phyloP scores from a whole-genome alignment of 345 rosid species.

The Eucalyptus grandis region DNA sequence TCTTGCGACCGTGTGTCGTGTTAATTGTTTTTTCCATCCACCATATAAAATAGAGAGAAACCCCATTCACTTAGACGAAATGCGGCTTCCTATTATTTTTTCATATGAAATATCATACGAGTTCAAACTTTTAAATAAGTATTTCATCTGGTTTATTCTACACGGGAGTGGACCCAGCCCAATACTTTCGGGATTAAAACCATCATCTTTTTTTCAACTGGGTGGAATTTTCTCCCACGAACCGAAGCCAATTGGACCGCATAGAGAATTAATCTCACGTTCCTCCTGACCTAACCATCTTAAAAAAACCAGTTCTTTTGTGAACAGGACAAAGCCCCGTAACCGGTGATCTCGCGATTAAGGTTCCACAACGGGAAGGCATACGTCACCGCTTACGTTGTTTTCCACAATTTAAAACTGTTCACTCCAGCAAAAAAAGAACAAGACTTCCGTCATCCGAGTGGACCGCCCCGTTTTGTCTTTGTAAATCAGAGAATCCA shows the following conservation, averaged over 20 bases:
- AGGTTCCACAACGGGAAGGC: background rate
- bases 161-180: background rate
- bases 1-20: background rate
- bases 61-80: background rate
- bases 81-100: too few species aligned
- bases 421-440: background rate
- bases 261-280: background rate
- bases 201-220: background rate
- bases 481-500: background rate
- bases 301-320: background rate
- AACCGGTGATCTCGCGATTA: background rate
- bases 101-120: background rate
- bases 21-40: too few species aligned
- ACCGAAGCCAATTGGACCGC: background rate
- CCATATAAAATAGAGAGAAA: background rate
- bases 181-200: background rate
- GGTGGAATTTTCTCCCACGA: background rate
- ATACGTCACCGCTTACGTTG: background rate
- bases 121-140: background rate
- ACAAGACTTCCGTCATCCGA: background rate
- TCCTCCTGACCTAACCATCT: background rate
- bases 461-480: background rate
- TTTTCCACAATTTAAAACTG: background rate
- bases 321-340: background rate
- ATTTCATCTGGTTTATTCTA: background rate